Conservation (phyloP, 495 filamentous ascomycete species). For the Daldinia bambusicola region DNA sequence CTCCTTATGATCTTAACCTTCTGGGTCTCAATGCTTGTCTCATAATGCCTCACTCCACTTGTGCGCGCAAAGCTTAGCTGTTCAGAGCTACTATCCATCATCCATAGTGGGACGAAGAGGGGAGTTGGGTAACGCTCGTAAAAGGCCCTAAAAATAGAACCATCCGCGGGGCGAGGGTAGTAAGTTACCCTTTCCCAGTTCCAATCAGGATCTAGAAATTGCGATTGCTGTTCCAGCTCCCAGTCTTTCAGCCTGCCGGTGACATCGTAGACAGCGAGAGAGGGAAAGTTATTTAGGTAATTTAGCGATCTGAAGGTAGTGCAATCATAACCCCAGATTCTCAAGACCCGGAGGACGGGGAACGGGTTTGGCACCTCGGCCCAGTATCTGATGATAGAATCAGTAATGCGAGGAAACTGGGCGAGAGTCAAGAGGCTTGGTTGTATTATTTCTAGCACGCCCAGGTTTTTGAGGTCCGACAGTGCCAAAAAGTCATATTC, state of each 20-base stretch:
- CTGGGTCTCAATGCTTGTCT: not conserved
- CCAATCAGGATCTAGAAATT: not conserved
- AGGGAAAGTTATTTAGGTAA: constrained; percentile 42
- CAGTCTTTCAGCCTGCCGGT: constrained; percentile 35
- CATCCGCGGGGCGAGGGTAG: not conserved
- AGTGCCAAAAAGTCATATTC: constrained; percentile 45
- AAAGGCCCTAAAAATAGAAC: not conserved
- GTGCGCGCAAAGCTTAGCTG: too few relatives aligned
- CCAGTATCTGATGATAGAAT: constrained; percentile 50
- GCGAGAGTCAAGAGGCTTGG: not conserved
- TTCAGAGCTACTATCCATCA: not conserved
- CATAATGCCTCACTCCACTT: not conserved
- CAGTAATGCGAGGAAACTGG: constrained; percentile 33
- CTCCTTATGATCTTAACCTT: not conserved
- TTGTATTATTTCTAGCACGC: constrained; percentile 48
- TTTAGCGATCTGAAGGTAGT: constrained; percentile 39
- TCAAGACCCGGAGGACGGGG: constrained; percentile 46
- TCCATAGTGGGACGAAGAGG: too few relatives aligned
- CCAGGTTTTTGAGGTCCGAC: constrained; percentile 46
- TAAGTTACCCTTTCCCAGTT: not conserved
- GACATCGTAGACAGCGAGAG: constrained; percentile 42
- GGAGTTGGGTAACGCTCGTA: not conserved
- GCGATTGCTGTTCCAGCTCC: not conserved
- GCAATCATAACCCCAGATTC: constrained; percentile 31
- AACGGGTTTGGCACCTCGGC: constrained; percentile 39